Conservation (phyloP, 176 grass and related monocot species). For the Tillandsia fasciculata region DNA sequence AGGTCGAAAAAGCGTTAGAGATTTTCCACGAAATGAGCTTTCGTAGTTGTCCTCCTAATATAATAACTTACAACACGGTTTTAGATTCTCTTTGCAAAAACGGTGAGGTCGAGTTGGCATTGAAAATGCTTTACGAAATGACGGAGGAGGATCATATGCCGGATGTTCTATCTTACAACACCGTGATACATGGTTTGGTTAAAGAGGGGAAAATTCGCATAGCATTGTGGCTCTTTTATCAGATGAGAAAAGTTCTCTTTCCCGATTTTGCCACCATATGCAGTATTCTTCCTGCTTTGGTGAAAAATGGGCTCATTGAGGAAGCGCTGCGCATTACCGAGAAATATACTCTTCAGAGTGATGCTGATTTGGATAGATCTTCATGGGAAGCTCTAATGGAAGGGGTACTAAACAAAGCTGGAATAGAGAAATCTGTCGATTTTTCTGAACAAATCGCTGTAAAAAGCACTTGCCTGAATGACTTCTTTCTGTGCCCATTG, state of each 20-base stretch:
- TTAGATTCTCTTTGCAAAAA: conserved; percentile 93
- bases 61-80: conserved; percentile 80
- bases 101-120: conserved; percentile 56
- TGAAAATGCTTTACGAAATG: conserved; percentile 68
- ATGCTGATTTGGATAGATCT: conserved; percentile 41
- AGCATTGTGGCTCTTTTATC: conserved; percentile 75
- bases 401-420: conserved; percentile 72
- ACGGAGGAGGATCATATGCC: conserved; percentile 48
- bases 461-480: conserved; percentile 40
- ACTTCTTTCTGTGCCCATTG: conserved; percentile 71
- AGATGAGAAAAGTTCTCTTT: conserved; percentile 76
- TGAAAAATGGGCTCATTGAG: conserved; percentile 56
- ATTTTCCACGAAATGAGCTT: conserved; percentile 62
- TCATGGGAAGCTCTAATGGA: conserved; percentile 55
- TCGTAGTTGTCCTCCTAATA: conserved; percentile 47
- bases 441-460: conserved; percentile 49
- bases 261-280: conserved; percentile 80
- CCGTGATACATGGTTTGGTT: conserved; percentile 61
- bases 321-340: conserved; percentile 51
- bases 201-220: conserved; percentile 60
- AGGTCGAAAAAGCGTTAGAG: conserved; percentile 50
- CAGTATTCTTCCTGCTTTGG: conserved; percentile 62
- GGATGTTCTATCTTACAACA: conserved; percentile 85
- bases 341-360: conserved; percentile 38
- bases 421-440: conserved; percentile 49